Percentiles rank a stretch among this genome's conserved stretches.
phyloP scores from a whole-genome alignment of 2,329 filamentous ascomycete genomes.

The Dothistroma pini region DNA sequence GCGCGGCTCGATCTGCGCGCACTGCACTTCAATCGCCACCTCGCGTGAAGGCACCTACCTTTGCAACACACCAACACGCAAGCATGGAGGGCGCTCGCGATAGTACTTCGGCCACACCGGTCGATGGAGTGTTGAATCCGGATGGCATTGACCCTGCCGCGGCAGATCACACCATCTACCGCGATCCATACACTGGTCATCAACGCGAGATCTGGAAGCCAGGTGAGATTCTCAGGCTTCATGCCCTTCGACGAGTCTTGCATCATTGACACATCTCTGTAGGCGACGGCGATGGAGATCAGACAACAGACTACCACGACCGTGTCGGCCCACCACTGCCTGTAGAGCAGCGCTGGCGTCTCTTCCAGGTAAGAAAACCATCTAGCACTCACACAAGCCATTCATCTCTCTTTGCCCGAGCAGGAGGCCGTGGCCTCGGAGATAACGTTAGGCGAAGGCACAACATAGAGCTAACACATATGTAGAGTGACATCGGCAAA shows the following conservation, averaged over 20 bases:
- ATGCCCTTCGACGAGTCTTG: not conserved
- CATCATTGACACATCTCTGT: not conserved
- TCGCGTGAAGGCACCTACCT: not conserved
- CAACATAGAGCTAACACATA: not conserved
- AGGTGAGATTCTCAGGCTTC: slow-evolving; percentile 15
- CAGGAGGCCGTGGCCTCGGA: not conserved
- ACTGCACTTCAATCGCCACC: not conserved
- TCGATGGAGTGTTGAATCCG: not conserved
- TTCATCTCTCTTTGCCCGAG: not conserved
- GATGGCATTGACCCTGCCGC: slow-evolving; percentile 5
- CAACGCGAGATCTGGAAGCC: slow-evolving; percentile 39
- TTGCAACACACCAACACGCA: not conserved
- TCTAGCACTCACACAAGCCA: not conserved
- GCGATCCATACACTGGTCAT: slow-evolving; percentile 22
- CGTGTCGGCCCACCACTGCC: slow-evolving; percentile 19
- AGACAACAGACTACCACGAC: slow-evolving; percentile 29
- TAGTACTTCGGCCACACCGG: not conserved
- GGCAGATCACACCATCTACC: slow-evolving; percentile 20
- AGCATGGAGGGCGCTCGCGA: not conserved
- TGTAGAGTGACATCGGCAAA: slow-evolving; percentile 27
- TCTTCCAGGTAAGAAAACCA: slow-evolving; percentile 33
- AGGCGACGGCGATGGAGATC: slow-evolving; percentile 38
- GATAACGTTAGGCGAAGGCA: not conserved
- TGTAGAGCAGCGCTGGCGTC: slow-evolving; percentile 36
- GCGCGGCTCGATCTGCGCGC: not conserved